Conservation (phyloP, 169 alveolate species). For the Plasmodium chabaudi region DNA sequence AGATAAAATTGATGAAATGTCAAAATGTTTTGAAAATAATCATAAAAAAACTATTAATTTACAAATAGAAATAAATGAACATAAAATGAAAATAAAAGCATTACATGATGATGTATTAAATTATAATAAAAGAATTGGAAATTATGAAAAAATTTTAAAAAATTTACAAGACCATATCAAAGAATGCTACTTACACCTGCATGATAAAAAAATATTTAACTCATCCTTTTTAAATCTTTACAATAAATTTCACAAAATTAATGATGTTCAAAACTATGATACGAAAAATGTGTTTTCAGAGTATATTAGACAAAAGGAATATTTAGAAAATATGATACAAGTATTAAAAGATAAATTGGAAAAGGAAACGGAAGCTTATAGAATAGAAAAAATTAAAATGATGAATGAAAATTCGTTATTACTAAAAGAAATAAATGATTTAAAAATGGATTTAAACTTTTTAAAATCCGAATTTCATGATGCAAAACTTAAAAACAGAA, state of each 20-base stretch:
- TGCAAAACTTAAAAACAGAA: constrained; percentile 30
- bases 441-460: constrained; percentile 68
- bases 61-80: constrained; percentile 72
- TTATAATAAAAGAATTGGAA: constrained; percentile 64
- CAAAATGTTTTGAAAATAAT: constrained; percentile 74
- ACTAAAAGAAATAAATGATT: constrained; percentile 67
- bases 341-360: constrained; percentile 56
- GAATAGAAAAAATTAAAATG: constrained; percentile 70
- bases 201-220: constrained; percentile 72
- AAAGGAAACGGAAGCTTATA: constrained; percentile 72
- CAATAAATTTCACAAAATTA: constrained; percentile 68
- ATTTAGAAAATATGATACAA: constrained; percentile 68
- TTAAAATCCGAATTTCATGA: constrained; percentile 66
- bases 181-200: constrained; percentile 69
- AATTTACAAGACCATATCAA: constrained; percentile 70
- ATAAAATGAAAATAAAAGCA: constrained; percentile 69
- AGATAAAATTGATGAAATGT: constrained; percentile 72
- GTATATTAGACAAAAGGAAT: constrained; percentile 62
- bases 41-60: constrained; percentile 64
- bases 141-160: constrained; percentile 63
- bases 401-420: constrained; percentile 71
- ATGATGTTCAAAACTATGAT: constrained; percentile 66
- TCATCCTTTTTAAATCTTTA: constrained; percentile 67
- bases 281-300: constrained; percentile 73
- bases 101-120: constrained; percentile 66